phyloP scores from a whole-genome alignment of 2,329 filamentous ascomycete species.

The Aspergillus aculeatinus region DNA sequence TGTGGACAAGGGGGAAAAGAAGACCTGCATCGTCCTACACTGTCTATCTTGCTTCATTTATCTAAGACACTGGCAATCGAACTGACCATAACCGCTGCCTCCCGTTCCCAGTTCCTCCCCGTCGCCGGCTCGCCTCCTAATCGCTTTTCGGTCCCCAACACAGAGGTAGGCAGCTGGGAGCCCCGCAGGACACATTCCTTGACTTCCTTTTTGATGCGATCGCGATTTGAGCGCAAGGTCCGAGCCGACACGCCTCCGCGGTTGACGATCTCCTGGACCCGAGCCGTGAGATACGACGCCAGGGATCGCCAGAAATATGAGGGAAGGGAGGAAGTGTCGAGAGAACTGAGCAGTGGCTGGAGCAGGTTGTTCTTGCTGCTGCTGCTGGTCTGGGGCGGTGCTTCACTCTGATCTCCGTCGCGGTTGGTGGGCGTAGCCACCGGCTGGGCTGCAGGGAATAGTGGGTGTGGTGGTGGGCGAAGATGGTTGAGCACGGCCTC shows the following conservation, averaged over 20 bases:
- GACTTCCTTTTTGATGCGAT: conserved; percentile 72
- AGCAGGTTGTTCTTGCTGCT: conserved; percentile 59
- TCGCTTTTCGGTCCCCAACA: conserved; percentile 50
- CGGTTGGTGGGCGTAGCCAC: neutral
- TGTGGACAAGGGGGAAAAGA: neutral
- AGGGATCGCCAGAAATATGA: conserved; percentile 94
- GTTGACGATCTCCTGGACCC: conserved; percentile 80
- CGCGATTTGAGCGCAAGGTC: conserved; percentile 73
- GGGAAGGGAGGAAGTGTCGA: conserved; percentile 83
- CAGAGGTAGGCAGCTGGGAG: conserved; percentile 62
- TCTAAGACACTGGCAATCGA: conserved; percentile 66
- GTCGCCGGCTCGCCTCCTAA: conserved; percentile 45
- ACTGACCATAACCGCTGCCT: conserved; percentile 91
- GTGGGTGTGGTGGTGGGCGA: conserved; percentile 67
- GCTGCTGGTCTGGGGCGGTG: conserved; percentile 29
- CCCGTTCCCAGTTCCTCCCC: conserved; percentile 73
- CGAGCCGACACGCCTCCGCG: conserved; percentile 81
- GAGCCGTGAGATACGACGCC: conserved; percentile 70
- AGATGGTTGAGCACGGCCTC: conserved; percentile 72
- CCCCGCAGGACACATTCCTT: conserved; percentile 80
- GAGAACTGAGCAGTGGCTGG: conserved; percentile 67
- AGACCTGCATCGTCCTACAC: neutral
- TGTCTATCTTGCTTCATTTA: conserved; percentile 1
- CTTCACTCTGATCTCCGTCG: conserved; percentile 30
- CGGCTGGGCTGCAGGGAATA: conserved; percentile 45